phyloP scores from a whole-genome alignment of 192 early-diverging fungal genomes.

The Phlyctochytrium bullatum region DNA sequence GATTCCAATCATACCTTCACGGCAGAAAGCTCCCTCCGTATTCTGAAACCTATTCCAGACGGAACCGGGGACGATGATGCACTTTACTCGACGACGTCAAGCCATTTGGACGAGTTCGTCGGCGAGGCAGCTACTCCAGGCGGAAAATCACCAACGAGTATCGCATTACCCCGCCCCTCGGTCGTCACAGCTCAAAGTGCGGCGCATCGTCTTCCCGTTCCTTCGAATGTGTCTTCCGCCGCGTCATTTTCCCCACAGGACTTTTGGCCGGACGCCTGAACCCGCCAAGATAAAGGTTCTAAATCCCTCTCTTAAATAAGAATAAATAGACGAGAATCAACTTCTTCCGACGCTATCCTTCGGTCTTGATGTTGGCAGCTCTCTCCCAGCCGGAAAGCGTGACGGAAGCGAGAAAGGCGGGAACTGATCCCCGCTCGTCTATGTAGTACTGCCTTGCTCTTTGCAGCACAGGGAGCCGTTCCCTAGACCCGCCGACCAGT shows the following conservation, averaged over 20 bases:
- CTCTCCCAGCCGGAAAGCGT: constrained; percentile 58
- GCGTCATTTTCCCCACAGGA: not conserved
- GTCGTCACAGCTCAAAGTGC: too few relatives aligned
- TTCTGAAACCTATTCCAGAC: not conserved
- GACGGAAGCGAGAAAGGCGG: constrained; percentile 75
- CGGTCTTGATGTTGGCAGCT: not conserved
- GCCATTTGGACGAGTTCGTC: not conserved
- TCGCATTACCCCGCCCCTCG: too few relatives aligned
- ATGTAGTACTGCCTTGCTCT: constrained; percentile 63
- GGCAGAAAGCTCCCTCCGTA: not conserved
- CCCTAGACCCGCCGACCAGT: constrained; percentile 66
- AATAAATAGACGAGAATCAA: too few relatives aligned
- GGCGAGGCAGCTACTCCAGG: not conserved
- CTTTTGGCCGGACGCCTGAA: not conserved
- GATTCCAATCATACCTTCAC: not conserved
- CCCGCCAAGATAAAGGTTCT: too few relatives aligned
- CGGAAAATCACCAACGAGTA: too few relatives aligned
- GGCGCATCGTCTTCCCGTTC: not conserved
- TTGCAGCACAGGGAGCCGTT: constrained; percentile 56
- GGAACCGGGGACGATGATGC: not conserved
- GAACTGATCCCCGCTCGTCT: constrained; percentile 68
- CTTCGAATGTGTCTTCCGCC: not conserved
- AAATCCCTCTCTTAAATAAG: too few relatives aligned
- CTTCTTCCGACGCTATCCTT: too few relatives aligned
- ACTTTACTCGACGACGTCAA: not conserved